phyloP scores from a whole-genome alignment of 495 filamentous ascomycete species.

The Neurospora terricola region DNA sequence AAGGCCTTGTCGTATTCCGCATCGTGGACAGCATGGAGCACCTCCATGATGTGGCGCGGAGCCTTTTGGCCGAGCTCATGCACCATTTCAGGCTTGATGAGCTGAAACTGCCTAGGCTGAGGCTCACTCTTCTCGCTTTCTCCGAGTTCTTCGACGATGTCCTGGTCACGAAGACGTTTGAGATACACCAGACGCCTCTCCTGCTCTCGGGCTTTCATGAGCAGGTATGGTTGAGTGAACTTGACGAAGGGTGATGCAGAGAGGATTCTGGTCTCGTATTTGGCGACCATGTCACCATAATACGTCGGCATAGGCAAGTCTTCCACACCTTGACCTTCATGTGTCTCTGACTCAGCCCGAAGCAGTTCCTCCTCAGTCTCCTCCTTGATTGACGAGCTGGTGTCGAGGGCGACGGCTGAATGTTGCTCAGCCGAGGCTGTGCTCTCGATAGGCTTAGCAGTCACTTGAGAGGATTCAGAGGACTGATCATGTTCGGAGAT shows the following conservation, averaged over 20 bases:
- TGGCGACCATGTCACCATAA: constrained; percentile 88
- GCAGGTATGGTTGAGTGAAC: constrained; percentile 84
- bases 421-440: background rate
- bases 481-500: background rate
- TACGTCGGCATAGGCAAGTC: constrained; percentile 84
- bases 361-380: constrained; percentile 16
- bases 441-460: constrained; percentile 1
- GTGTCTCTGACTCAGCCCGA: constrained; percentile 35
- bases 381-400: background rate
- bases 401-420: constrained; percentile 1
- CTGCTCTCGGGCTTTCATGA: constrained; percentile 85
- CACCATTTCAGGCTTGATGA: constrained; percentile 93
- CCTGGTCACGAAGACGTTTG: constrained; percentile 70
- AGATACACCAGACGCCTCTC: constrained; percentile 74
- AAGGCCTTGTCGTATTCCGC: constrained; percentile 93
- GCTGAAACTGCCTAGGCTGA: constrained; percentile 55
- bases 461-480: constrained; percentile 8
- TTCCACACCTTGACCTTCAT: constrained; percentile 59
- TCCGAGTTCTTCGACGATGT: constrained; percentile 45
- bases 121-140: constrained; percentile 50
- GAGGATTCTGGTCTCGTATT: constrained; percentile 84
- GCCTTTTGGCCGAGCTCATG: constrained; percentile 66
- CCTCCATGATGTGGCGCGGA: constrained; percentile 79
- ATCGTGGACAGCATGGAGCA: constrained; percentile 87
- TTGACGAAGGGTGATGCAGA: constrained; percentile 94